Percentiles rank a stretch among this genome's conserved stretches.
Evolutionary conservation across 2,329 filamentous ascomycete genomes (phyloP).

Genomic region (Sarocladium brachiariae): DNA sequence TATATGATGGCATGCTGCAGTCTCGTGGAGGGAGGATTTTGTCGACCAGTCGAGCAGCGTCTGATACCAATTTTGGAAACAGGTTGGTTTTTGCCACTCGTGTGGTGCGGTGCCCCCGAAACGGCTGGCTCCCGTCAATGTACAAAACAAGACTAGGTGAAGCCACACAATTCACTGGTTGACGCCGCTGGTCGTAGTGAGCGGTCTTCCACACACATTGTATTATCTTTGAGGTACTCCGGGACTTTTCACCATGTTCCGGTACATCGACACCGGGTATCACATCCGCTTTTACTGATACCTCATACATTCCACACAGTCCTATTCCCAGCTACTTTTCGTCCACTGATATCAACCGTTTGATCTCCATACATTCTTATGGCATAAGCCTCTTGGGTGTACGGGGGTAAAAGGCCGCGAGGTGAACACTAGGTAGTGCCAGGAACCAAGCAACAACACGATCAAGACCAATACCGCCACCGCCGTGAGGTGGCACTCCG

Average conservation of each 20-base stretch:
- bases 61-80: conserved; percentile 5
- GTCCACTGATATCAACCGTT: background rate
- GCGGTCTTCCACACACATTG: too few relatives aligned
- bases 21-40: background rate
- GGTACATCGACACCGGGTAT: background rate
- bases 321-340: background rate
- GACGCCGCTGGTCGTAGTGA: too few relatives aligned
- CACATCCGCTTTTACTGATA: background rate
- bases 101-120: background rate
- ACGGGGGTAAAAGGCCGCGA: conserved; percentile 51
- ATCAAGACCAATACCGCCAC: conserved; percentile 84
- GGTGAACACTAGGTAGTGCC: conserved; percentile 51
- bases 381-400: conserved; percentile 54
- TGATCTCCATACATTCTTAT: conserved; percentile 20
- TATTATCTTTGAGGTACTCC: too few relatives aligned
- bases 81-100: background rate
- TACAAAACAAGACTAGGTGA: background rate
- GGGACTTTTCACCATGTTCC: too few relatives aligned
- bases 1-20: background rate
- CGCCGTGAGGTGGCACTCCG: conserved; percentile 83
- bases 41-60: background rate
- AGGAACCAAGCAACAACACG: conserved; percentile 68
- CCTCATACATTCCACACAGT: background rate
- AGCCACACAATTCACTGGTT: too few relatives aligned
- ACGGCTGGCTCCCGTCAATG: background rate